phyloP scores from a whole-genome alignment of 768 basidiomycete species.

The Phlegmacium glaucopus region DNA sequence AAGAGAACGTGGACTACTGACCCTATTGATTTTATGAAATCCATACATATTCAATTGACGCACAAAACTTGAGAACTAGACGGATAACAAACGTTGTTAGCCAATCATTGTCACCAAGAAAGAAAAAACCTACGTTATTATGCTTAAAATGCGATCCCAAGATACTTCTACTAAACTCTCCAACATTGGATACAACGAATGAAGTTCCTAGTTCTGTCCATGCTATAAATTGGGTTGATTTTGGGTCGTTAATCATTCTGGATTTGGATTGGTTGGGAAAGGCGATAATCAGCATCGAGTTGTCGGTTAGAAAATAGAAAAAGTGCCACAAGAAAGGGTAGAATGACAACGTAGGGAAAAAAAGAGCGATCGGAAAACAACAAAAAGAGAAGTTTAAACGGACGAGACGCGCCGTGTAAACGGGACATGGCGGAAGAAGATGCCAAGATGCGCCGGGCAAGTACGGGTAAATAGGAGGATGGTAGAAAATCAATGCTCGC shows the following conservation, averaged over 20 bases:
- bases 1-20: too few species aligned
- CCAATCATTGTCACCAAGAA: constrained; percentile 7
- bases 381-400: too few species aligned
- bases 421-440: not conserved
- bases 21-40: constrained; percentile 91
- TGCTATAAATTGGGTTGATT: constrained; percentile 73
- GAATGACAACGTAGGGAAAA: constrained; percentile 3
- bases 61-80: constrained; percentile 91
- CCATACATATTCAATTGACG: constrained; percentile 97
- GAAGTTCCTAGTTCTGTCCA: constrained; percentile 84
- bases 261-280: constrained; percentile 3
- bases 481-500: not conserved
- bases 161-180: constrained; percentile 82
- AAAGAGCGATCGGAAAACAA: too few species aligned
- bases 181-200: constrained; percentile 83
- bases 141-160: constrained; percentile 88
- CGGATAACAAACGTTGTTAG: not conserved
- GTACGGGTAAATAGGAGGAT: too few species aligned
- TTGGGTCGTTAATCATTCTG: constrained; percentile 86
- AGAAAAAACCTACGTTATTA: constrained; percentile 66
- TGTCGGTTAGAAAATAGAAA: not conserved
- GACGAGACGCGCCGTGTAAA: not conserved
- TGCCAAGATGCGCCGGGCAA: too few species aligned
- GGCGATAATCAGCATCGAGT: constrained; percentile 8
- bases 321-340: constrained; percentile 1